These are phyloP conservation scores for Stenogyne calaminthoides DNA, from an alignment of 305 asterid species.

Conservation along the genomic window DNA sequence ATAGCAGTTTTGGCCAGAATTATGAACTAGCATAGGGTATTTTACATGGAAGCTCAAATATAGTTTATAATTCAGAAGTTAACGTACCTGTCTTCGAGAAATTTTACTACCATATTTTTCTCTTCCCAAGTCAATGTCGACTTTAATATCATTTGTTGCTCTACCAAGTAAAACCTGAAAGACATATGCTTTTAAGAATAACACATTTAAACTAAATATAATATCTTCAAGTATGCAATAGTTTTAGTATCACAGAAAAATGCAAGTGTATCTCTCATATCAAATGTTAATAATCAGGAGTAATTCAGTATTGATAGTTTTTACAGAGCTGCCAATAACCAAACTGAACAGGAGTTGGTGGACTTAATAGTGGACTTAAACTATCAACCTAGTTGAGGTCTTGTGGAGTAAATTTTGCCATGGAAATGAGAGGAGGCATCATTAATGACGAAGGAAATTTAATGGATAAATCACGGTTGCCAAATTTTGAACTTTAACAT, in stretches of 20 bases:
- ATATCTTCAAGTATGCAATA: conserved; percentile 3
- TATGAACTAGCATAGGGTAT: too few species aligned
- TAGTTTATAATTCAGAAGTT: conserved; percentile 11
- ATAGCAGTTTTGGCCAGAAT: too few species aligned
- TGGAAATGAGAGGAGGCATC: conserved; percentile 1
- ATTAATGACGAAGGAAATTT: neutral
- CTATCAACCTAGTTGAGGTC: neutral
- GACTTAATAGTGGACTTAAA: conserved; percentile 11
- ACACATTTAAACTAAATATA: conserved; percentile 26
- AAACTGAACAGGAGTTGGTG: conserved; percentile 1
- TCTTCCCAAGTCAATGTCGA: conserved; percentile 82
- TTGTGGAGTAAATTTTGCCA: neutral
- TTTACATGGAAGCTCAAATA: neutral
- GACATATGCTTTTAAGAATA: conserved; percentile 17
- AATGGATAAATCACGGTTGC: neutral
- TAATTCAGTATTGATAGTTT: neutral
- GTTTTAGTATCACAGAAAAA: neutral
- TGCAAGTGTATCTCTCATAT: conserved; percentile 9
- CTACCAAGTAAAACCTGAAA: conserved; percentile 81
- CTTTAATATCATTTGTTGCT: conserved; percentile 55
- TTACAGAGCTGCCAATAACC: conserved; percentile 6
- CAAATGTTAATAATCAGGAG: conserved; percentile 12
- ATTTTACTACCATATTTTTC: conserved; percentile 57
- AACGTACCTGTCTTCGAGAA: conserved; percentile 77
- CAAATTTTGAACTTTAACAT: conserved; percentile 4